phyloP scores from a whole-genome alignment of 768 basidiomycete genomes.

The Rhodotorula sphaerocarpa region DNA sequence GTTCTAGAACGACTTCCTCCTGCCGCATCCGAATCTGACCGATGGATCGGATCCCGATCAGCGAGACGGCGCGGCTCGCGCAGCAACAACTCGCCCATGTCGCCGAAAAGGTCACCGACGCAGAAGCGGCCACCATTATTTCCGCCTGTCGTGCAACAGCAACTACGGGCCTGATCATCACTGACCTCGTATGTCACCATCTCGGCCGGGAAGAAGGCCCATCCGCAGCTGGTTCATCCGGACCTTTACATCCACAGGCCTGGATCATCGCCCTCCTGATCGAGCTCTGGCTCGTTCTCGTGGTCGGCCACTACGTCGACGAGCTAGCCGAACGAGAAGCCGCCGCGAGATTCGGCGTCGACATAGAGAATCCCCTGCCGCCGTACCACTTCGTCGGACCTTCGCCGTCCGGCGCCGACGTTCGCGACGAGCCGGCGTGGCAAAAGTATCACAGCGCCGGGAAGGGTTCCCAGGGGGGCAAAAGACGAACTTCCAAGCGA shows the following conservation, averaged over 20 bases:
- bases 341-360: conserved; percentile 9
- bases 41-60: too few species aligned
- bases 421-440: neutral
- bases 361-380: conserved; percentile 4
- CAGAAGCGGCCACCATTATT: neutral
- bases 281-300: conserved; percentile 15
- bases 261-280: conserved; percentile 14
- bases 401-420: too few species aligned
- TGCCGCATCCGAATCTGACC: neutral
- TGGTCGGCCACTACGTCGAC: conserved; percentile 20
- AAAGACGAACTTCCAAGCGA: too few species aligned
- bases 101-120: too few species aligned
- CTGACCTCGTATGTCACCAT: neutral
- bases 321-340: conserved; percentile 15
- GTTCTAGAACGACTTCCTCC: neutral
- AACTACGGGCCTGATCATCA: neutral
- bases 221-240: neutral
- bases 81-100: too few species aligned
- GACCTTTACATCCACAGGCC: too few species aligned
- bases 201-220: neutral
- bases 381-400: conserved; percentile 10
- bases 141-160: neutral
- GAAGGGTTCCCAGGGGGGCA: too few species aligned
- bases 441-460: too few species aligned
- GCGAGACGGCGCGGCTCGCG: too few species aligned